phyloP scores from a whole-genome alignment of 345 rosid species.

The Pugionium dolabratum region DNA sequence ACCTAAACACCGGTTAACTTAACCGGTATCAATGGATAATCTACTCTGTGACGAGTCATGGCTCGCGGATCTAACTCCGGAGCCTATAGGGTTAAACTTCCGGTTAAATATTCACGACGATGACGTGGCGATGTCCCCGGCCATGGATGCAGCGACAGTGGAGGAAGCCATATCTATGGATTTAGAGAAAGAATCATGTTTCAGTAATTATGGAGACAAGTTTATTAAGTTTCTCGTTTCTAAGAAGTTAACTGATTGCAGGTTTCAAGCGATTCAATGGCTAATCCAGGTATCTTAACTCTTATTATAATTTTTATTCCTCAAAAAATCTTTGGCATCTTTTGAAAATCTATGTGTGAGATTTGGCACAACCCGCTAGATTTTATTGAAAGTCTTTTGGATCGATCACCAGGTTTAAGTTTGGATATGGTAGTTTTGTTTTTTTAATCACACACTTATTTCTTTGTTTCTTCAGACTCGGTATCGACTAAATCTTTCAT shows the following conservation, averaged over 20 bases:
- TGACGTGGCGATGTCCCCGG: slow-evolving; percentile 11
- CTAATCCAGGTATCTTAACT: slow-evolving; percentile 25
- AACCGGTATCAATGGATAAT: slow-evolving; percentile 35
- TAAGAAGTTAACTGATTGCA: slow-evolving; percentile 21
- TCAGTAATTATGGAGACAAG: slow-evolving; percentile 26
- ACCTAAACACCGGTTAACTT: background rate
- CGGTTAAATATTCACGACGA: background rate
- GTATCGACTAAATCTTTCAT: slow-evolving; percentile 14
- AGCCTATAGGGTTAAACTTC: slow-evolving; percentile 8
- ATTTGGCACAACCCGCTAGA: background rate
- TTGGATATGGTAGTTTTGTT: too few species aligned
- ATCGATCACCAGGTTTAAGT: too few species aligned
- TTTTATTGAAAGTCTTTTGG: background rate
- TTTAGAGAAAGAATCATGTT: slow-evolving; percentile 35
- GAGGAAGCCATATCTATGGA: slow-evolving; percentile 34
- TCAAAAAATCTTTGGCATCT: background rate
- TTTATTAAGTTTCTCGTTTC: slow-evolving; percentile 27
- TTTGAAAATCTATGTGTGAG: background rate
- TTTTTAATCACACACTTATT: background rate
- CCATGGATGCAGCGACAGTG: slow-evolving; percentile 10
- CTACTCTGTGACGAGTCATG: slow-evolving; percentile 39
- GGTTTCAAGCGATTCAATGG: slow-evolving; percentile 37
- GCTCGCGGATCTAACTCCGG: slow-evolving; percentile 32
- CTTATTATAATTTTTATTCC: background rate
- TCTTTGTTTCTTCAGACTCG: slow-evolving; percentile 12